phyloP scores from a whole-genome alignment of 306 rosid genomes.

The Vigna reflexopilosa region DNA sequence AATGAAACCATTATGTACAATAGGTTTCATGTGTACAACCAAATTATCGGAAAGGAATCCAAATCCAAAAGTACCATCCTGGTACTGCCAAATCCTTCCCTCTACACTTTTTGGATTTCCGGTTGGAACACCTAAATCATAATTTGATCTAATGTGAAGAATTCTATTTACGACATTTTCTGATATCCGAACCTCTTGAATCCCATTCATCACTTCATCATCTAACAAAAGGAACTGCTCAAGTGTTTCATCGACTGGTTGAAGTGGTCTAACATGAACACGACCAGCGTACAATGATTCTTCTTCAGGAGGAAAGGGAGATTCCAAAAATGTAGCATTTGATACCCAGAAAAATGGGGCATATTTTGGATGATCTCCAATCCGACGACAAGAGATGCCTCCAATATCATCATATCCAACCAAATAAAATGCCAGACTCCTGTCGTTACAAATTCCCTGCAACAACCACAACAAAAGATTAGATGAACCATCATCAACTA shows the following conservation, averaged over 20 bases:
- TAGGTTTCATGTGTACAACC: constrained; percentile 75
- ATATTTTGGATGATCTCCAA: constrained; percentile 67
- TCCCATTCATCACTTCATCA: constrained; percentile 45
- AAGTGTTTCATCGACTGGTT: constrained; percentile 48
- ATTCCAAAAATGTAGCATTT: constrained; percentile 59
- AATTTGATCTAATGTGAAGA: constrained; percentile 74
- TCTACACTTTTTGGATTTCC: constrained; percentile 66
- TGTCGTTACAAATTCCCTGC: constrained; percentile 89
- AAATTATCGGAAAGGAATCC: constrained; percentile 83
- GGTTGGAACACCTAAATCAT: constrained; percentile 70
- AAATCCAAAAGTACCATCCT: constrained; percentile 84
- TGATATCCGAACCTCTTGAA: constrained; percentile 46
- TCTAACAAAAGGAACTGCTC: constrained; percentile 54
- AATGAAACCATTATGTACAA: constrained; percentile 65
- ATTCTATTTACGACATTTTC: constrained; percentile 63
- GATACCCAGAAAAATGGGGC: constrained; percentile 80
- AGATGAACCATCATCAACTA: constrained; percentile 43
- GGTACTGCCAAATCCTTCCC: constrained; percentile 93
- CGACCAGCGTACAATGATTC: constrained; percentile 67
- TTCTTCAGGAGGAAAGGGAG: constrained; percentile 80
- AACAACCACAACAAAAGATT: constrained; percentile 38
- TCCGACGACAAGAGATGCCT: constrained; percentile 80
- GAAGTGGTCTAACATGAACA: constrained; percentile 66
- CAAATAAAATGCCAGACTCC: constrained; percentile 81
- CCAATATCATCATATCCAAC: constrained; percentile 88